These are phyloP conservation scores for Datura wrightii DNA, from an alignment of 257 asterid species.

Conservation along the genomic window DNA sequence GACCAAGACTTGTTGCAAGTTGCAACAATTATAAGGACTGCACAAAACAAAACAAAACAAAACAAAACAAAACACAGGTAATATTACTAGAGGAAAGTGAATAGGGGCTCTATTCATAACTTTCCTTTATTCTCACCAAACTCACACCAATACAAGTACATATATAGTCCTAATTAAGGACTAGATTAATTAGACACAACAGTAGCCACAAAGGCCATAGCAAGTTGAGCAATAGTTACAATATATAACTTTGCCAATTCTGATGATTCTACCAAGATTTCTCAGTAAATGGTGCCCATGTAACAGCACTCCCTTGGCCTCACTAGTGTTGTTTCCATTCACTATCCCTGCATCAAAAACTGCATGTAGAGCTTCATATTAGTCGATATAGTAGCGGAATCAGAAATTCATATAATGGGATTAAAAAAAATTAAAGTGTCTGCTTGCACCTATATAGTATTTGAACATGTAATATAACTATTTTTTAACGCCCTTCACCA, in stretches of 20 bases:
- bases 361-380: background rate
- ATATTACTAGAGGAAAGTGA: background rate
- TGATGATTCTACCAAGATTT: background rate
- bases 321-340: background rate
- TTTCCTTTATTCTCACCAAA: background rate
- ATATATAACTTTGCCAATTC: background rate
- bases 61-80: background rate
- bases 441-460: background rate
- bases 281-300: background rate
- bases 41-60: background rate
- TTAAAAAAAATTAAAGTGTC: no score
- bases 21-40: background rate
- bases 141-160: background rate
- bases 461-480: background rate
- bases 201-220: background rate
- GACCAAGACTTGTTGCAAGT: background rate
- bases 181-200: background rate
- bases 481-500: background rate
- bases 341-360: slow-evolving; percentile 1
- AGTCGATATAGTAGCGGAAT: background rate
- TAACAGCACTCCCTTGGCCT: background rate
- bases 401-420: background rate
- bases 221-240: background rate
- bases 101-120: background rate
- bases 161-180: background rate